phyloP scores from a whole-genome alignment of 1,284 basidiomycete genomes.

The Violaceomyces palustris region DNA sequence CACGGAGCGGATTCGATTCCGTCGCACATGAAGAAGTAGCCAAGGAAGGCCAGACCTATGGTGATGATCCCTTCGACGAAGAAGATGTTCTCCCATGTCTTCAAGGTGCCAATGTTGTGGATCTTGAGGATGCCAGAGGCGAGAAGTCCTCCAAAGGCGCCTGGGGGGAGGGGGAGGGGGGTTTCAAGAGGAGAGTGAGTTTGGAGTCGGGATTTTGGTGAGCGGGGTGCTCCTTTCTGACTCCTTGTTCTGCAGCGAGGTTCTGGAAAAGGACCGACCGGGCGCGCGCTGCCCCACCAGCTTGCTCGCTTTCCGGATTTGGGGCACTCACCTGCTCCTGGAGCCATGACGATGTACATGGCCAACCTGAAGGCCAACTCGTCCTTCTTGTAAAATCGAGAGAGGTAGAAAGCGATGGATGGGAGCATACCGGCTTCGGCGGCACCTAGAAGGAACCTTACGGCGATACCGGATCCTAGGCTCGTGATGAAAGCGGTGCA shows the following conservation, averaged over 20 bases:
- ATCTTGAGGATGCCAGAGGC: slow-evolving; percentile 28
- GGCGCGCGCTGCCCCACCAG: no score
- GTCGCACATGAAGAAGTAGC: slow-evolving; percentile 51
- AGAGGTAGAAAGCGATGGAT: slow-evolving; percentile 45
- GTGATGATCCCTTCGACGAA: slow-evolving; percentile 54
- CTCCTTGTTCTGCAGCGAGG: no score
- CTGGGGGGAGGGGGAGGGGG: no score
- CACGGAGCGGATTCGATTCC: slow-evolving; percentile 50
- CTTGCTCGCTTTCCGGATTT: no score
- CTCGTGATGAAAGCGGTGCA: slow-evolving; percentile 49
- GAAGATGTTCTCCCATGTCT: slow-evolving; percentile 52
- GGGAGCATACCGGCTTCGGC: slow-evolving; percentile 52
- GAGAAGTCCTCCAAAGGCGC: slow-evolving; percentile 51
- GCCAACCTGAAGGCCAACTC: slow-evolving; percentile 52
- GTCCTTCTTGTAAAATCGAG: slow-evolving; percentile 51
- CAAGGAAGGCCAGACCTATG: slow-evolving; percentile 43
- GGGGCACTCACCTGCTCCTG: slow-evolving; percentile 35
- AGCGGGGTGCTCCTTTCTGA: no score
- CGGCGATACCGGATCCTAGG: slow-evolving; percentile 48
- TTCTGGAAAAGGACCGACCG: no score
- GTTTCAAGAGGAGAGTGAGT: no score
- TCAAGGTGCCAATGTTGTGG: slow-evolving; percentile 18
- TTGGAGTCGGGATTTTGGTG: no score
- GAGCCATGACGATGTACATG: slow-evolving; percentile 38
- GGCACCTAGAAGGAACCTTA: slow-evolving; percentile 51